These are phyloP conservation scores for Aspergillus neoniger DNA, from an alignment of 2,329 filamentous ascomycete genomes.

Conservation along the genomic window DNA sequence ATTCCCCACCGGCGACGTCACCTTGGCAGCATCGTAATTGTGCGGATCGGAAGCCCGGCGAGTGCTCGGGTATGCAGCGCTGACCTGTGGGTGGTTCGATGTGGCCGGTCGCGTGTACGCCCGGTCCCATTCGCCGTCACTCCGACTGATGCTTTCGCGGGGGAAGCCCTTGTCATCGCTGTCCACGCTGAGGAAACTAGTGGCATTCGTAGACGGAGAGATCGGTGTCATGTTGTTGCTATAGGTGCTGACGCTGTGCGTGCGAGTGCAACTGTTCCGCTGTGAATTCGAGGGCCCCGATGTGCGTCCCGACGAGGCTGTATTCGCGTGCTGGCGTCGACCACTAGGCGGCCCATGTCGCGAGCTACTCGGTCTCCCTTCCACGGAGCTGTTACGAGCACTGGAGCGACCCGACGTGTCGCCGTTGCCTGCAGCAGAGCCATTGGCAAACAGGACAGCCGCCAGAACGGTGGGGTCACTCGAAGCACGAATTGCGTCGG, in stretches of 20 bases:
- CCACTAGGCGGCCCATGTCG: slow-evolving; percentile 27
- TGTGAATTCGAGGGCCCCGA: slow-evolving; percentile 38
- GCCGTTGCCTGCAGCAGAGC: slow-evolving; percentile 16
- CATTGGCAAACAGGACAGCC: slow-evolving; percentile 32
- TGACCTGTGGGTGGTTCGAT: slow-evolving; percentile 28
- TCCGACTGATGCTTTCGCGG: slow-evolving; percentile 31
- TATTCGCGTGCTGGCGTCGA: slow-evolving; percentile 34
- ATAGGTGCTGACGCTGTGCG: slow-evolving; percentile 45
- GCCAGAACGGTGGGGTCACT: slow-evolving; percentile 32
- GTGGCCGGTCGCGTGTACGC: slow-evolving; percentile 36
- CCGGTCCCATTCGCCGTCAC: slow-evolving; percentile 34
- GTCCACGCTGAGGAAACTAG: slow-evolving; percentile 46
- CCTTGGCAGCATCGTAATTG: slow-evolving; percentile 29
- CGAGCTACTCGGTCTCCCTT: slow-evolving; percentile 31
- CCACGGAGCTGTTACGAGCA: slow-evolving; percentile 17
- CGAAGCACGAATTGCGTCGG: slow-evolving; percentile 19
- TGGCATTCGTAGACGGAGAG: slow-evolving; percentile 48
- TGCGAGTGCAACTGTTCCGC: slow-evolving; percentile 42
- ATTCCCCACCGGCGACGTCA: slow-evolving; percentile 24
- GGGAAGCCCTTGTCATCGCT: slow-evolving; percentile 42
- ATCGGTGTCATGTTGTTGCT: slow-evolving; percentile 46
- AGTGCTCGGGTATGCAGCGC: slow-evolving; percentile 23
- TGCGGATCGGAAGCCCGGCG: slow-evolving; percentile 29
- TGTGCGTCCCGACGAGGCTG: slow-evolving; percentile 37
- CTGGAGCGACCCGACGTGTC: slow-evolving; percentile 16